Evolutionary conservation across 73 alveolate species (phyloP).

Genomic region (Uronychia setigera): DNA sequence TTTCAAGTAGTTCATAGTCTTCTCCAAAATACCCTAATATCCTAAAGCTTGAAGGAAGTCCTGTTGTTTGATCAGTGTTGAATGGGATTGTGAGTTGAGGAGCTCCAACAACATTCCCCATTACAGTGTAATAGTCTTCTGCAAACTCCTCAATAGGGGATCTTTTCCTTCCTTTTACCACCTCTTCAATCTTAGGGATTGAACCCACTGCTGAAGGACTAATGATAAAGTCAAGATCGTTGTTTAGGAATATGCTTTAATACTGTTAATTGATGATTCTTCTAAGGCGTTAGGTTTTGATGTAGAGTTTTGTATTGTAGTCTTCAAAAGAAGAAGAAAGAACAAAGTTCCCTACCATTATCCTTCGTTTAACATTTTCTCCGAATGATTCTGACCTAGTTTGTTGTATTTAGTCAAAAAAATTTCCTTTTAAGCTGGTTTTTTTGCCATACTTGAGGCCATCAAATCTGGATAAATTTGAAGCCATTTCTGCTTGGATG

Average conservation of each 20-base stretch:
- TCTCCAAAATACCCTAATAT: conserved; percentile 39
- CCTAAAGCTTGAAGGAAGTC: conserved; percentile 28
- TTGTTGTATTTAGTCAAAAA: conserved; percentile 30
- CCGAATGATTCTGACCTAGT: conserved; percentile 59
- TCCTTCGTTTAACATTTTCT: conserved; percentile 57
- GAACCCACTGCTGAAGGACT: conserved; percentile 35
- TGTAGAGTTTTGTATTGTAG: conserved; percentile 41
- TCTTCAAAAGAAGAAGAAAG: conserved; percentile 42
- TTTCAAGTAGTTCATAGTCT: conserved; percentile 29
- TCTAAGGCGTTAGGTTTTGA: conserved; percentile 40
- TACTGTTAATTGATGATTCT: conserved; percentile 35
- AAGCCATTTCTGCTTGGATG: conserved; percentile 59
- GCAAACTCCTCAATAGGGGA: conserved; percentile 50
- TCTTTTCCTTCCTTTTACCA: conserved; percentile 5
- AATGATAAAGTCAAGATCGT: conserved; percentile 33
- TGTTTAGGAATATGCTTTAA: conserved; percentile 3
- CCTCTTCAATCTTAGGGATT: conserved; percentile 26
- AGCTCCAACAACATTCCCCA: conserved; percentile 34
- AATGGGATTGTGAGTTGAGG: too few species aligned
- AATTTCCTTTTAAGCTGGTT: not conserved
- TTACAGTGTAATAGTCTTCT: conserved; percentile 48
- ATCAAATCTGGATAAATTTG: conserved; percentile 56
- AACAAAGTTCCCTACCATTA: conserved; percentile 51
- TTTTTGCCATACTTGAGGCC: conserved; percentile 54
- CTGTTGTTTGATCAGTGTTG: conserved; percentile 1